A percentile compares a stretch with the other conserved stretches of the same genome.
Conservation (phyloP, 2,329 filamentous ascomycete genomes). For the Rutstroemia sp. region DNA sequence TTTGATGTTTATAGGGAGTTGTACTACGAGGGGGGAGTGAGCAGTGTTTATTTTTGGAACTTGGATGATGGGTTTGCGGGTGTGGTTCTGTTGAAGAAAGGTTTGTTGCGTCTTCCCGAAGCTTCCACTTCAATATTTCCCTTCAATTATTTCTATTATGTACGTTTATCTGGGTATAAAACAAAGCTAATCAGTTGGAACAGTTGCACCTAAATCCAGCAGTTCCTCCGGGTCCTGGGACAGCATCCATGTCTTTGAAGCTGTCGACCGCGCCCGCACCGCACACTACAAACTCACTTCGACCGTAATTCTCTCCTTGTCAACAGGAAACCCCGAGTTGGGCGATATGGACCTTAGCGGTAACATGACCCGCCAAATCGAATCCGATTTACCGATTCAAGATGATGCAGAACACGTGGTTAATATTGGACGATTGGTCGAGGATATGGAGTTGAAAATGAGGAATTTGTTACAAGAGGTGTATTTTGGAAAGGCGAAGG, state of each 20-base stretch:
- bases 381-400: slow-evolving; percentile 83
- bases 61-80: slow-evolving; percentile 96
- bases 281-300: slow-evolving; percentile 97
- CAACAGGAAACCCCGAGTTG: slow-evolving; percentile 57
- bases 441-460: slow-evolving; percentile 99
- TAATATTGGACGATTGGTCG: slow-evolving; percentile 88
- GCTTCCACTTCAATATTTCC: neutral
- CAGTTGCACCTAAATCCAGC: slow-evolving; percentile 59
- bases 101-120: slow-evolving; percentile 33
- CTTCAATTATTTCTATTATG: neutral
- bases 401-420: slow-evolving; percentile 89
- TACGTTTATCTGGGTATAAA: neutral
- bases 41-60: slow-evolving; percentile 97
- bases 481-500: slow-evolving; percentile 98
- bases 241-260: slow-evolving; percentile 97
- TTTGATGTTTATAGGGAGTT: slow-evolving; percentile 96
- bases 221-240: slow-evolving; percentile 83
- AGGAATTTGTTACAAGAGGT: slow-evolving; percentile 96
- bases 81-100: slow-evolving; percentile 92
- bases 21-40: slow-evolving; percentile 95
- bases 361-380: slow-evolving; percentile 96
- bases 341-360: slow-evolving; percentile 89
- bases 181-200: slow-evolving; percentile 4
- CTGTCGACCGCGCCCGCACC: slow-evolving; percentile 81
- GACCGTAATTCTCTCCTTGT: slow-evolving; percentile 87